These are phyloP conservation scores for Penicillium italicum DNA, from an alignment of 2,329 filamentous ascomycete genomes.

Conservation along the genomic window DNA sequence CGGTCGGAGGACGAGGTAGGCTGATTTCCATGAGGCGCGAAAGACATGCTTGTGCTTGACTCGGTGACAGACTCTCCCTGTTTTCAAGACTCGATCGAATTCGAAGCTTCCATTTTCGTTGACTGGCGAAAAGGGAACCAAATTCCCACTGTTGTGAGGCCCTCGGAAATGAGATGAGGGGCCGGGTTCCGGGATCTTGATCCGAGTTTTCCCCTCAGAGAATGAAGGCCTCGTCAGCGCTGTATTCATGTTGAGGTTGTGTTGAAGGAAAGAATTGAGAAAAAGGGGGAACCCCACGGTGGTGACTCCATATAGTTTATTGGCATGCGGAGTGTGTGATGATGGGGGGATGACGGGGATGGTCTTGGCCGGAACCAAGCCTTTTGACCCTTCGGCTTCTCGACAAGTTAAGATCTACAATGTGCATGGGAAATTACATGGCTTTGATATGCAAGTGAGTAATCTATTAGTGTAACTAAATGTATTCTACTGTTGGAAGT, in stretches of 20 bases:
- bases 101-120: constrained; percentile 95
- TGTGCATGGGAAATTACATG: neutral
- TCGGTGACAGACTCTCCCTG: constrained; percentile 79
- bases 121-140: constrained; percentile 75
- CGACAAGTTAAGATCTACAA: constrained; percentile 1
- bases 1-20: constrained; percentile 84
- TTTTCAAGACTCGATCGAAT: constrained; percentile 89
- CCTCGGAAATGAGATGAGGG: constrained; percentile 23
- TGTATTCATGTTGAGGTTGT: constrained; percentile 22
- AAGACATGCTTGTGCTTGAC: constrained; percentile 89
- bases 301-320: constrained; percentile 3
- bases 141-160: constrained; percentile 40
- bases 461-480: neutral
- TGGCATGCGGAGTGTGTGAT: constrained; percentile 3
- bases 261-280: neutral
- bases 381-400: constrained; percentile 4
- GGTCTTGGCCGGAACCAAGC: constrained; percentile 7
- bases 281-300: constrained; percentile 4
- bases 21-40: constrained; percentile 78
- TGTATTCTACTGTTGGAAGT: neutral
- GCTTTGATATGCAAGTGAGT: neutral
- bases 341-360: constrained; percentile 5
- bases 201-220: constrained; percentile 26
- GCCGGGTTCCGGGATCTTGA: constrained; percentile 29
- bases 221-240: constrained; percentile 21